Evolutionary conservation across 2,329 filamentous ascomycete genomes (phyloP).

Genomic region (Cordyceps militaris): DNA sequence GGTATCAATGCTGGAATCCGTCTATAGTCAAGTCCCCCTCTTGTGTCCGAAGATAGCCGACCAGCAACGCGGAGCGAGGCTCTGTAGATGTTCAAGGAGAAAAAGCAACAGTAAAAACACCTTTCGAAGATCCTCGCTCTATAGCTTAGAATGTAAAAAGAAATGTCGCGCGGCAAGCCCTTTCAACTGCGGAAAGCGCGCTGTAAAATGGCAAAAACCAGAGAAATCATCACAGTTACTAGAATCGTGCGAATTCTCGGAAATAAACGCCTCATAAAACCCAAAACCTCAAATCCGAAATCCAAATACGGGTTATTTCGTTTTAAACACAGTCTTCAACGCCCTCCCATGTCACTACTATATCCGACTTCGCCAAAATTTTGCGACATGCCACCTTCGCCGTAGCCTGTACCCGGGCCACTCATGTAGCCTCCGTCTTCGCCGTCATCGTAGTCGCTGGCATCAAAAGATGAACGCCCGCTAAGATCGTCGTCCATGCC

Average conservation of each 20-base stretch:
- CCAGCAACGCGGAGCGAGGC: background rate
- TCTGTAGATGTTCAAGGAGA: background rate
- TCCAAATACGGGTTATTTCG: background rate
- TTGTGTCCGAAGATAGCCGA: background rate
- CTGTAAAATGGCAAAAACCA: background rate
- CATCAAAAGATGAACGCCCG: constrained; percentile 74
- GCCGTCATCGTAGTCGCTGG: constrained; percentile 68
- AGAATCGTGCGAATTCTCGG: background rate
- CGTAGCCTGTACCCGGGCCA: constrained; percentile 53
- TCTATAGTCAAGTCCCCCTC: background rate
- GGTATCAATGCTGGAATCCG: constrained; percentile 1
- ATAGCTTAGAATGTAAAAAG: background rate
- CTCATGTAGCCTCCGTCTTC: constrained; percentile 64
- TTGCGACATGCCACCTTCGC: constrained; percentile 49
- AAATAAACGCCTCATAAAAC: background rate
- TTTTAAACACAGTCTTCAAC: background rate
- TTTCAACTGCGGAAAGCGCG: background rate
- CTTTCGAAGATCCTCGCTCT: background rate
- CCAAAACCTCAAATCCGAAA: background rate
- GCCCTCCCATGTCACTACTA: constrained; percentile 44
- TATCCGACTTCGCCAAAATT: constrained; percentile 48
- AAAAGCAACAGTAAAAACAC: background rate
- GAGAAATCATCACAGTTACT: background rate
- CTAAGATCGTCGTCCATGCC: constrained; percentile 70
- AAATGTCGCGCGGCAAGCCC: background rate